Evolutionary conservation across 139 green algal species (phyloP).

Genomic region (Chlorella vulgaris): DNA sequence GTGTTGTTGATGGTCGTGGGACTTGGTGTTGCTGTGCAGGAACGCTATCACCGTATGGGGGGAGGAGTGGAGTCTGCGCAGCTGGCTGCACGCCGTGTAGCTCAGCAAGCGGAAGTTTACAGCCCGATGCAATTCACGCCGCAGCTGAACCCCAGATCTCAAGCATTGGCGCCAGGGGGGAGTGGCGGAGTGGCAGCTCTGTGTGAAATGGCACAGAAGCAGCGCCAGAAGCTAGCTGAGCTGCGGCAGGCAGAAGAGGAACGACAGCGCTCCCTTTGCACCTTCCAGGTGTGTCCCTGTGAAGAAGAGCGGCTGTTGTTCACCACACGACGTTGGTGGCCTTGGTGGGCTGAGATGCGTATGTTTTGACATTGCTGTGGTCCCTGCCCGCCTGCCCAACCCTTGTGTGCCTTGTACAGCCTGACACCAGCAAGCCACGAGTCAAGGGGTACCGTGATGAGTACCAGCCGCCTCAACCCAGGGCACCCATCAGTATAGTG

Average conservation of each 20-base stretch:
- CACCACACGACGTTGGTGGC: neutral
- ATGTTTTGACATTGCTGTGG: no score
- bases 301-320: neutral
- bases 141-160: constrained; percentile 24
- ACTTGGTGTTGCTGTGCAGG: neutral
- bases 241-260: constrained; percentile 29
- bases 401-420: no score
- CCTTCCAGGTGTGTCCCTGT: constrained; percentile 29
- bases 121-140: constrained; percentile 30
- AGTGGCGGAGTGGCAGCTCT: constrained; percentile 33
- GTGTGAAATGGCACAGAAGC: constrained; percentile 31
- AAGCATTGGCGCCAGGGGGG: neutral
- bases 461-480: constrained; percentile 21
- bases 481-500: constrained; percentile 3
- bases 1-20: neutral
- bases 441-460: constrained; percentile 27
- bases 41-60: constrained; percentile 23
- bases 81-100: constrained; percentile 5
- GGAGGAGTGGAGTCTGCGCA: constrained; percentile 2
- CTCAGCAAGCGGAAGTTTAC: constrained; percentile 27
- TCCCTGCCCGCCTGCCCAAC: neutral
- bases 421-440: constrained; percentile 37
- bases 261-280: constrained; percentile 36
- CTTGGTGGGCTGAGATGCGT: no score
- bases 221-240: constrained; percentile 6